Evolutionary conservation across 495 filamentous ascomycete genomes (phyloP).

Genomic region (Letharia columbiana): DNA sequence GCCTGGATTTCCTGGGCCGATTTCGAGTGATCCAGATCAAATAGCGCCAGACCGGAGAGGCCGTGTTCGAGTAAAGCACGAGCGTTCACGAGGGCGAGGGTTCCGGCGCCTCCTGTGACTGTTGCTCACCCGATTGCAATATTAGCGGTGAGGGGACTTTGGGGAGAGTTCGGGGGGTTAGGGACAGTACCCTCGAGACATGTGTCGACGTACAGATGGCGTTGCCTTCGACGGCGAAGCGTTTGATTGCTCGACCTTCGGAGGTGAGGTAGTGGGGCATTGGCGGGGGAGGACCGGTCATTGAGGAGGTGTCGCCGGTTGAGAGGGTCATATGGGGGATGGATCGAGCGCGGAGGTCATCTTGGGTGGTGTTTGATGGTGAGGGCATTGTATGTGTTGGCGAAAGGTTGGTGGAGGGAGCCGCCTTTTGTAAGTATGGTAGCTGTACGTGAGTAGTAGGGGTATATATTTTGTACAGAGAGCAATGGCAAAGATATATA

Average conservation of each 20-base stretch:
- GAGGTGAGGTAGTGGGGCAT: conserved; percentile 36
- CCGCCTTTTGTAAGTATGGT: background rate
- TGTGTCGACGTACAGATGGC: conserved; percentile 38
- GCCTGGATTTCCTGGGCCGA: conserved; percentile 33
- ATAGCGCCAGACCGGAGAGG: conserved; percentile 48
- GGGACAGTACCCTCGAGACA: conserved; percentile 15
- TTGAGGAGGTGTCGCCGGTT: conserved; percentile 37
- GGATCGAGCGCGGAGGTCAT: conserved; percentile 43
- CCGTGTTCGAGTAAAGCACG: conserved; percentile 68
- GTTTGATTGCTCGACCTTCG: conserved; percentile 40
- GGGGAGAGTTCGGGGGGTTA: background rate
- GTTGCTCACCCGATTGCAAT: background rate
- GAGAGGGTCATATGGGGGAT: conserved; percentile 54
- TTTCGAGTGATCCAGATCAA: conserved; percentile 48
- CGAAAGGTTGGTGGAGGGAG: too few species aligned
- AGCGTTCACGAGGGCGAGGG: conserved; percentile 50
- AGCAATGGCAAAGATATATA: background rate
- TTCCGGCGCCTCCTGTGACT: conserved; percentile 63
- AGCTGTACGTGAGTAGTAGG: background rate
- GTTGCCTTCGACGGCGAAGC: conserved; percentile 56
- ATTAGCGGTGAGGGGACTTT: background rate
- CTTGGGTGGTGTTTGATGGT: background rate
- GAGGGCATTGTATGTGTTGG: background rate
- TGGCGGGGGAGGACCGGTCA: conserved; percentile 42
- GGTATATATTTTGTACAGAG: background rate